Conservation (phyloP, 495 filamentous ascomycete genomes). For the Neurospora africana region DNA sequence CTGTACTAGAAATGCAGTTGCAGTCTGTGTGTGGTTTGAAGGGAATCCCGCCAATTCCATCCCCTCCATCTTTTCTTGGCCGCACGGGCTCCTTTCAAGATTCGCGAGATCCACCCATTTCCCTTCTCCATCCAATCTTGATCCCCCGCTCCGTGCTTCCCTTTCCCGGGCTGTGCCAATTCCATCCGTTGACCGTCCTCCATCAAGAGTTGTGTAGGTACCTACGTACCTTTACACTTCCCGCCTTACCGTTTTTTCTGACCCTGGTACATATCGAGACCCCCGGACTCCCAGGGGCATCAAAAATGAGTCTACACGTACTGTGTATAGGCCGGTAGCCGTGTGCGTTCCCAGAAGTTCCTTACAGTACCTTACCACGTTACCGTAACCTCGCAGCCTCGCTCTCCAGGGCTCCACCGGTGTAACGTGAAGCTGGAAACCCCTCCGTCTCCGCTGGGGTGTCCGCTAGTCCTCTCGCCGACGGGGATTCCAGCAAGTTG, state of each 20-base stretch:
- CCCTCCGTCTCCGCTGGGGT: not conserved
- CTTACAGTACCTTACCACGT: not conserved
- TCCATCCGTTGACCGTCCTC: not conserved
- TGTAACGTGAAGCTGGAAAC: not conserved
- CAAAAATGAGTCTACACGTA: too few species aligned
- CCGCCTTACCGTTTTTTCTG: not conserved
- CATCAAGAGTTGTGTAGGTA: not conserved
- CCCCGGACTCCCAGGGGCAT: not conserved
- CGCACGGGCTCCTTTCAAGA: not conserved
- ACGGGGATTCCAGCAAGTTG: not conserved
- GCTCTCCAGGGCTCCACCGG: not conserved
- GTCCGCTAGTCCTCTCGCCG: not conserved
- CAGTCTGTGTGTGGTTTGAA: not conserved
- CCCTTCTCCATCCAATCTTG: slow-evolving; percentile 21
- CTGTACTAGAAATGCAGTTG: not conserved
- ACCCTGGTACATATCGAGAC: not conserved
- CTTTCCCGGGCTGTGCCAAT: slow-evolving; percentile 1
- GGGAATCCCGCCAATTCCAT: not conserved
- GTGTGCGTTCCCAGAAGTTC: not conserved
- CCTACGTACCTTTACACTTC: not conserved
- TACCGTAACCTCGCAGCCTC: not conserved
- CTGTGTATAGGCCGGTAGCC: not conserved
- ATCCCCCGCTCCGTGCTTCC: slow-evolving; percentile 11
- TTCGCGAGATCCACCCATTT: slow-evolving; percentile 17
- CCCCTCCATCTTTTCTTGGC: not conserved